Conservation (phyloP, 441 rosid genomes). For the Erysimum cheiri region DNA sequence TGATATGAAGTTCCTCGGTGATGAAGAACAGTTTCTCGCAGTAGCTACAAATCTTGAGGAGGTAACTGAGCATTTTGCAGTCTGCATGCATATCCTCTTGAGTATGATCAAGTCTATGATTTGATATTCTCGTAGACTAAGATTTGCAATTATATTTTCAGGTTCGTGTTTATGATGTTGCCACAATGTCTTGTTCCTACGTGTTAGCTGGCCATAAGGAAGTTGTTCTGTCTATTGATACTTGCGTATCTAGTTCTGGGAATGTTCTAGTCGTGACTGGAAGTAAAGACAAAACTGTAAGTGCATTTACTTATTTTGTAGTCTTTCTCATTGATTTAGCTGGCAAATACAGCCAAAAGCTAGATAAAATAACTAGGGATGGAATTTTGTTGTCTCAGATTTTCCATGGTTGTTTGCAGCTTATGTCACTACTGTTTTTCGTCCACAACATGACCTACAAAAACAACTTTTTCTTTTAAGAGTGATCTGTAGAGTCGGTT, state of each 20-base stretch:
- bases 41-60: slow-evolving; percentile 97
- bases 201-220: slow-evolving; percentile 89
- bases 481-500: slow-evolving; percentile 12
- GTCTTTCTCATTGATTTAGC: slow-evolving; percentile 17
- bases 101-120: slow-evolving; percentile 25
- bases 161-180: slow-evolving; percentile 91
- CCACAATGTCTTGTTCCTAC: slow-evolving; percentile 93
- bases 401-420: slow-evolving; percentile 4
- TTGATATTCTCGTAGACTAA: slow-evolving; percentile 29
- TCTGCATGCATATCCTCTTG: slow-evolving; percentile 22
- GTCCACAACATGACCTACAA: slow-evolving; percentile 6
- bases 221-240: slow-evolving; percentile 83
- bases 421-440: neutral
- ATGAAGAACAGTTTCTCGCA: slow-evolving; percentile 84
- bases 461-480: neutral
- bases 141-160: slow-evolving; percentile 47
- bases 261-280: slow-evolving; percentile 75
- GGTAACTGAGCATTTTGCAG: slow-evolving; percentile 49
- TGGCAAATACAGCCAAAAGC: slow-evolving; percentile 11
- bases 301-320: slow-evolving; percentile 42
- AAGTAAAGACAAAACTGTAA: slow-evolving; percentile 90
- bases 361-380: slow-evolving; percentile 21
- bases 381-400: slow-evolving; percentile 3
- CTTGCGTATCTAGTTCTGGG: slow-evolving; percentile 71
- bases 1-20: slow-evolving; percentile 95